Base-by-base conservation (phyloP, 352 stramenopile genomes). In the Poterioochromonas sp. region DNA sequence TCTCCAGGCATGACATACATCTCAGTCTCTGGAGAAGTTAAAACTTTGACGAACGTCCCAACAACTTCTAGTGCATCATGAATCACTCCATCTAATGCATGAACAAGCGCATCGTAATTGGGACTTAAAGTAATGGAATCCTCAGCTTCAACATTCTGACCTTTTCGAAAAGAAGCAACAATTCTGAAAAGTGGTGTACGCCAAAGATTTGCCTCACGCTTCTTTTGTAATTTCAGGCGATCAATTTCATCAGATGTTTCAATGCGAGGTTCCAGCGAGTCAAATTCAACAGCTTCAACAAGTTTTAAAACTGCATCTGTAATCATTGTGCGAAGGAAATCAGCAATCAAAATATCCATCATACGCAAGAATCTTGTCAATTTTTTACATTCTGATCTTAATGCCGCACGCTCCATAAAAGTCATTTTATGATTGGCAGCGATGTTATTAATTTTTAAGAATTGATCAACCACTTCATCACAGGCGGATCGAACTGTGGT, bases 391-490 rank as follows among this genome's bases (percentile, higher is more conserved):
- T 97, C 90, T 53, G 91, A 92, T 0, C 92, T 87, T 51, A 97
- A 78, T 0, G 89, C 88, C 0, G 93, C 92, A 26, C 91, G 85
- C 82, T 97, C 92, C 92, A 97, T 97, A 81, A 97, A 97, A 3
- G 91, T 97, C 92, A 97, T 97, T 62, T 93, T 94, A 82, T 95
- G 90, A 63, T 95, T 90, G 0, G 90, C 84, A 0, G 90, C 88
- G 80, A 97, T 97, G 54, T 93, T 92, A 84, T 97, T 97, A 12
- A 84, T 82, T 43, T 85, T 85, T 32, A 97, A 84, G 65, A 97
- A 97, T 20, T 79, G 73, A 76, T 97, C 92, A 32, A 97, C 92
- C 37, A 96, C 91, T 12, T 92, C 83, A 79, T 97, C 91, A 64
- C 92, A 96, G 0, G 93, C 90, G 26, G 87, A 85, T 0, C 93